Conservation (phyloP, 139 green algal genomes). For the Chlorella vulgaris region DNA sequence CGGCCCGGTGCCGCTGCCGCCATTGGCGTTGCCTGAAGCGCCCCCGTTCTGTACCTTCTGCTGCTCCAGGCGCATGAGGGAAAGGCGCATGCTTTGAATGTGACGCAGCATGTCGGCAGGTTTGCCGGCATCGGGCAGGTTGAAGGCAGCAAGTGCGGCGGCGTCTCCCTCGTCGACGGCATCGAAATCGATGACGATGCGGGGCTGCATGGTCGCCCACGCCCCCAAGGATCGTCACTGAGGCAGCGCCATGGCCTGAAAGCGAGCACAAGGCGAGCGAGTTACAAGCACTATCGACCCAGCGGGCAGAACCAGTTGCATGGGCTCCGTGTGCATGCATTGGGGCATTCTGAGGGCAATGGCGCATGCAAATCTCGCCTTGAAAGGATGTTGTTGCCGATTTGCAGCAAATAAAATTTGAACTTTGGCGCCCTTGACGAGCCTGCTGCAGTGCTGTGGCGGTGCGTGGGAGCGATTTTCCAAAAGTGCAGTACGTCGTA, state of each 20-base stretch:
- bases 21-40: not conserved
- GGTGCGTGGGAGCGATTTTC: not conserved
- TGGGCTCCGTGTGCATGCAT: too few species aligned
- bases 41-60: not conserved
- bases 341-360: too few species aligned
- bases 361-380: too few species aligned
- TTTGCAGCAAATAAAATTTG: not conserved
- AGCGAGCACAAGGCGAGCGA: not conserved
- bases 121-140: not conserved
- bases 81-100: slow-evolving; percentile 23
- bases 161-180: not conserved
- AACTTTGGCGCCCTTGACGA: not conserved
- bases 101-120: slow-evolving; percentile 23
- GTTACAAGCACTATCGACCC: not conserved
- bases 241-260: not conserved
- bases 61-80: slow-evolving; percentile 17
- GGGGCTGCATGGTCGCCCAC: not conserved
- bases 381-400: too few species aligned
- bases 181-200: slow-evolving; percentile 34
- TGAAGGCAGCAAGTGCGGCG: not conserved
- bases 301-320: not conserved
- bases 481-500: not conserved
- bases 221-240: not conserved
- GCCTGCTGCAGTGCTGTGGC: not conserved
- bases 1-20: not conserved